Conservation (phyloP, 495 filamentous ascomycete species). For the Tetracladium marchalianum region DNA sequence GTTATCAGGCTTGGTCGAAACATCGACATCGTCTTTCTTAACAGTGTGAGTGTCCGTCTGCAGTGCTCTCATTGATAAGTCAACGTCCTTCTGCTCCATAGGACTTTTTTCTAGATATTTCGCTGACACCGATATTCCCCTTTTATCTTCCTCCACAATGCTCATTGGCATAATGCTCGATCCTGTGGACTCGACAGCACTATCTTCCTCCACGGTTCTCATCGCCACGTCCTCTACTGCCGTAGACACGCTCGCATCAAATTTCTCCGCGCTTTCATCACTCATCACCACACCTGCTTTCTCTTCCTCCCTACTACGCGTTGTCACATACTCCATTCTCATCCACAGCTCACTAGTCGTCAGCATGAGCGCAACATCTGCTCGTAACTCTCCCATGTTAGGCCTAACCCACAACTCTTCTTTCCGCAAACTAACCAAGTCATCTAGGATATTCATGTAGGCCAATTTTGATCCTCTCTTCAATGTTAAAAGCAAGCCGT, state of each 20-base stretch:
- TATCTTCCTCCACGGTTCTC: not conserved
- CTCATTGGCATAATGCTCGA: too few species aligned
- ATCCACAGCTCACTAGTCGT: constrained; percentile 5
- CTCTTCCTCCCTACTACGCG: not conserved
- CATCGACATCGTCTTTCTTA: too few species aligned
- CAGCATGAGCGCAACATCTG: constrained; percentile 12
- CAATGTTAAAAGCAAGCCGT: not conserved
- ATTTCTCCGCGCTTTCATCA: not conserved
- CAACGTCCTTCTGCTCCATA: too few species aligned
- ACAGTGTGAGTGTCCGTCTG: too few species aligned
- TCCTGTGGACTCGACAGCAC: too few species aligned
- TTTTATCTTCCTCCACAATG: too few species aligned
- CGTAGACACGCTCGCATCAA: not conserved
- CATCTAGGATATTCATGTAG: not conserved
- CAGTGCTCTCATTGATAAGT: too few species aligned
- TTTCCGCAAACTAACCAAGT: not conserved
- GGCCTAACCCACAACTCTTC: not conserved
- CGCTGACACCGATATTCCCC: too few species aligned
- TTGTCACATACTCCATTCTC: not conserved
- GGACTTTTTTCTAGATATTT: too few species aligned
- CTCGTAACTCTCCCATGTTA: constrained; percentile 1
- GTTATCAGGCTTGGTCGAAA: too few species aligned
- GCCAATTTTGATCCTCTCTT: too few species aligned
- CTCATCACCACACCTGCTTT: not conserved
- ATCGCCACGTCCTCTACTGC: not conserved